These are phyloP conservation scores for Triticum timopheevii DNA, from an alignment of 176 grass and related monocot genomes.

Conservation along the genomic window DNA sequence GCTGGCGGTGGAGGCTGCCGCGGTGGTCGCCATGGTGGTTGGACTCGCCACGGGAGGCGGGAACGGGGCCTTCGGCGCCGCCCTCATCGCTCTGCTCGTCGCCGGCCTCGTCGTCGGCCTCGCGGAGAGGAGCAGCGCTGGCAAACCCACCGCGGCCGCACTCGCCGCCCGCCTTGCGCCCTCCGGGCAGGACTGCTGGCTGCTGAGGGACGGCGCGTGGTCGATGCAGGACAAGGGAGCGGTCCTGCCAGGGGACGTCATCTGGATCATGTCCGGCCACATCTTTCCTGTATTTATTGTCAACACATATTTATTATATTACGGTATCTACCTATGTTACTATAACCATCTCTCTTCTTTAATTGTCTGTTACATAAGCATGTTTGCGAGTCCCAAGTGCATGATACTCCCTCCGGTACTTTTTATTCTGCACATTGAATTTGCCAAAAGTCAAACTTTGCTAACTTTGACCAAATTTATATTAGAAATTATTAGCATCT, in stretches of 20 bases:
- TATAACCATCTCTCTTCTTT: too few relatives aligned
- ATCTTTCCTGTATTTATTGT: not conserved
- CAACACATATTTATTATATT: too few relatives aligned
- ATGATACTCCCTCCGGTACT: too few relatives aligned
- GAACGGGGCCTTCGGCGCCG: not conserved
- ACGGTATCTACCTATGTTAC: too few relatives aligned
- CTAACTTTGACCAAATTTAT: too few relatives aligned
- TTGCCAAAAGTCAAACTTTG: too few relatives aligned
- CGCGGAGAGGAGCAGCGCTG: not conserved
- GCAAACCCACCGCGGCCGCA: not conserved
- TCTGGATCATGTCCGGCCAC: not conserved
- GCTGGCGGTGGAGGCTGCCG: not conserved
- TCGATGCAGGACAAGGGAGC: not conserved
- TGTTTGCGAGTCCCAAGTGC: too few relatives aligned
- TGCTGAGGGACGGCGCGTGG: not conserved
- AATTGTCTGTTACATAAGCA: too few relatives aligned
- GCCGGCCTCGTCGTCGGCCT: not conserved
- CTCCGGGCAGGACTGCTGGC: not conserved
- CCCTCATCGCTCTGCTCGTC: not conserved
- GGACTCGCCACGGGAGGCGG: not conserved
- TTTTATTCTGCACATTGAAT: too few relatives aligned
- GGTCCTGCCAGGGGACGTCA: not conserved
- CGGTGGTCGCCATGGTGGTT: not conserved
- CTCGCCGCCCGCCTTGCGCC: not conserved
- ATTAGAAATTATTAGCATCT: too few relatives aligned